A percentile compares a stretch with the other conserved stretches of the same genome.
Conservation (phyloP, 768 basidiomycete species). For the Chiua virens region DNA sequence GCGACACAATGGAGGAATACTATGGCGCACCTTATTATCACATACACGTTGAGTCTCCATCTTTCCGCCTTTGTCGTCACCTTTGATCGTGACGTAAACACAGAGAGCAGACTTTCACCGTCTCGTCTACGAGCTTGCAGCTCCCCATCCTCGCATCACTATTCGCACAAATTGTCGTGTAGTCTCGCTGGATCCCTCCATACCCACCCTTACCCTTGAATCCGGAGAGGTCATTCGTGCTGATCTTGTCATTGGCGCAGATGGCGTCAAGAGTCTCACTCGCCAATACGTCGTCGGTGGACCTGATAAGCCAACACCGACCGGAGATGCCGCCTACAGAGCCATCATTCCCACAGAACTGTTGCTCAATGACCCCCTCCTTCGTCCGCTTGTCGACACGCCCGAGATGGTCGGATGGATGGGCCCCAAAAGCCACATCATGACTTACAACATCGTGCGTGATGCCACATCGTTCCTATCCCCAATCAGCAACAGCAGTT, state of each 20-base stretch:
- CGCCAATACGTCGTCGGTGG: conserved; percentile 51
- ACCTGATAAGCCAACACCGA: conserved; percentile 45
- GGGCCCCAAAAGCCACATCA: conserved; percentile 48
- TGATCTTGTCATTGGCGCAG: conserved; percentile 50
- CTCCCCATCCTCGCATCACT: conserved; percentile 33
- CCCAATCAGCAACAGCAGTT: too few species aligned
- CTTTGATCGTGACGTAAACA: background rate
- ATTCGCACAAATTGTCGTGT: conserved; percentile 39
- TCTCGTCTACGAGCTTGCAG: conserved; percentile 37
- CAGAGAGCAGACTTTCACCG: conserved; percentile 49
- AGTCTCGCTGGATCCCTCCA: conserved; percentile 32
- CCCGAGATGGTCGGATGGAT: conserved; percentile 61
- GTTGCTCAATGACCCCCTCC: conserved; percentile 51
- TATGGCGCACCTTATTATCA: conserved; percentile 36
- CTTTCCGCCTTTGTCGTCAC: background rate
- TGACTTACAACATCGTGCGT: conserved; percentile 46
- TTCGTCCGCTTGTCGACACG: conserved; percentile 48
- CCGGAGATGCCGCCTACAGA: conserved; percentile 66
- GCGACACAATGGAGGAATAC: conserved; percentile 29
- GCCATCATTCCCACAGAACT: conserved; percentile 46
- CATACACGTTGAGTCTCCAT: conserved; percentile 32
- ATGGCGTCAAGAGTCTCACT: conserved; percentile 53
- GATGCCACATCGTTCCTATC: background rate
- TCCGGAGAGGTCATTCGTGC: conserved; percentile 43
- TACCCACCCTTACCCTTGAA: conserved; percentile 38